Evolutionary conservation across 1,284 basidiomycete species (phyloP).

Genomic region (Taiwanofungus camphoratus): DNA sequence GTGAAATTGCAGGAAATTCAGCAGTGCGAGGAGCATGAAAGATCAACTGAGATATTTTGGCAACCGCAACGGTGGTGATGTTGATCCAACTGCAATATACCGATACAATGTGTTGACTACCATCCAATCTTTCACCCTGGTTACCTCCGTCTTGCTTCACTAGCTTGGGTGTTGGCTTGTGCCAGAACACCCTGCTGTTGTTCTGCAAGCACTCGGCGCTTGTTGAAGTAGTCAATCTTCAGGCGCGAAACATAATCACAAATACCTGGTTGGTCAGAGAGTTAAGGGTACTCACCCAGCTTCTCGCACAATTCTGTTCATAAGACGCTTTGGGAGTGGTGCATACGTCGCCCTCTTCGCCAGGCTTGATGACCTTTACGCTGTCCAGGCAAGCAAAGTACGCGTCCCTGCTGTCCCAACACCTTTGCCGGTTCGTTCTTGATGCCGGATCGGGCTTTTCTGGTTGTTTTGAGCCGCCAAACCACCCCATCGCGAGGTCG

Average conservation of each 20-base stretch:
- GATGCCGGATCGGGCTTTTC: slow-evolving; percentile 40
- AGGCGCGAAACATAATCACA: neutral
- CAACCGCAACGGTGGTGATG: neutral
- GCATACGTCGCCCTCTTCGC: slow-evolving; percentile 58
- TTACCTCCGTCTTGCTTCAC: slow-evolving; percentile 32
- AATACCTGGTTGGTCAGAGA: neutral
- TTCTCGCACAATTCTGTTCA: slow-evolving; percentile 67
- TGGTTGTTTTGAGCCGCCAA: slow-evolving; percentile 22
- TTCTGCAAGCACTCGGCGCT: slow-evolving; percentile 68
- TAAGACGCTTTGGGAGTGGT: slow-evolving; percentile 46
- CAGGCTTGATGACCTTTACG: slow-evolving; percentile 58
- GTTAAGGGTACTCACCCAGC: slow-evolving; percentile 60
- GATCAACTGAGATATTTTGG: neutral
- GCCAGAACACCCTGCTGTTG: slow-evolving; percentile 64
- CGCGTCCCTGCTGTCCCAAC: slow-evolving; percentile 73
- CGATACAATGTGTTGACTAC: neutral
- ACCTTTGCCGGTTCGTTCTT: slow-evolving; percentile 56
- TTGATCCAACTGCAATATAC: neutral
- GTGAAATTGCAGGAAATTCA: neutral
- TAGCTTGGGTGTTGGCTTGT: slow-evolving; percentile 47
- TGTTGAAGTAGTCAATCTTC: slow-evolving; percentile 83
- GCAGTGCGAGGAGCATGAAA: neutral
- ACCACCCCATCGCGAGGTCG: slow-evolving; percentile 29
- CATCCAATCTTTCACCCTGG: neutral
- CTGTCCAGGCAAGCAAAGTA: slow-evolving; percentile 76